A percentile compares a stretch with the other conserved stretches of the same genome.
Evolutionary conservation across 1,139 yeast genomes (phyloP).

Genomic region (Dujonia santamariae): DNA sequence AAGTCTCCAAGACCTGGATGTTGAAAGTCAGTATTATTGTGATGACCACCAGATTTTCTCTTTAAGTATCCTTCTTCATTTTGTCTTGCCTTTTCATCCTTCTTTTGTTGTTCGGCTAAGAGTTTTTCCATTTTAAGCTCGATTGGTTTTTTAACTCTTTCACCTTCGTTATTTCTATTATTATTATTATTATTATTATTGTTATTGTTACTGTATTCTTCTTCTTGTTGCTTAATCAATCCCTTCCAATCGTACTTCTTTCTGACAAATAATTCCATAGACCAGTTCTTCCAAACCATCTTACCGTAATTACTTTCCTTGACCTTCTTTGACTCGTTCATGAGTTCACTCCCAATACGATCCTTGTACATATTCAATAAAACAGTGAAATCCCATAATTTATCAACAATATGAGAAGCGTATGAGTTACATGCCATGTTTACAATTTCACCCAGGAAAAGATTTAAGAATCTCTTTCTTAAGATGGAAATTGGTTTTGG

Average conservation of each 20-base stretch:
- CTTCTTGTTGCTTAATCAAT: constrained; percentile 68
- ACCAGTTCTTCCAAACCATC: constrained; percentile 95
- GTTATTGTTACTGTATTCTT: constrained; percentile 34
- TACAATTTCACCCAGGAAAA: constrained; percentile 51
- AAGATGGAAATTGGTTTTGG: constrained; percentile 51
- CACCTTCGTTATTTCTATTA: constrained; percentile 8
- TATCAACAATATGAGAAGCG: constrained; percentile 89
- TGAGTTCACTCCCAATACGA: constrained; percentile 70
- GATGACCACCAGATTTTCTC: constrained; percentile 13
- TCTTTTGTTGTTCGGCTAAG: constrained; percentile 28
- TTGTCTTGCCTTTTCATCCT: constrained; percentile 24
- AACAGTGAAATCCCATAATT: constrained; percentile 74
- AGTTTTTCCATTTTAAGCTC: constrained; percentile 43
- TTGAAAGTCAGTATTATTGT: not conserved
- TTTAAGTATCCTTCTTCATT: constrained; percentile 12
- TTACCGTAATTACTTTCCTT: constrained; percentile 87
- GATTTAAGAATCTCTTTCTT: constrained; percentile 68
- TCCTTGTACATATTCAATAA: constrained; percentile 84
- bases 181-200: constrained; percentile 9
- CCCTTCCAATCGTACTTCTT: constrained; percentile 83
- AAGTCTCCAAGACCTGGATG: constrained; percentile 3
- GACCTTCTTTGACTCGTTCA: constrained; percentile 60
- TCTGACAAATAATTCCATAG: constrained; percentile 71
- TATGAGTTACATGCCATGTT: constrained; percentile 79
- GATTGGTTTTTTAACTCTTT: constrained; percentile 36